phyloP scores from a whole-genome alignment of 176 grass and related monocot genomes.

The Cenchrus fungigraminus region DNA sequence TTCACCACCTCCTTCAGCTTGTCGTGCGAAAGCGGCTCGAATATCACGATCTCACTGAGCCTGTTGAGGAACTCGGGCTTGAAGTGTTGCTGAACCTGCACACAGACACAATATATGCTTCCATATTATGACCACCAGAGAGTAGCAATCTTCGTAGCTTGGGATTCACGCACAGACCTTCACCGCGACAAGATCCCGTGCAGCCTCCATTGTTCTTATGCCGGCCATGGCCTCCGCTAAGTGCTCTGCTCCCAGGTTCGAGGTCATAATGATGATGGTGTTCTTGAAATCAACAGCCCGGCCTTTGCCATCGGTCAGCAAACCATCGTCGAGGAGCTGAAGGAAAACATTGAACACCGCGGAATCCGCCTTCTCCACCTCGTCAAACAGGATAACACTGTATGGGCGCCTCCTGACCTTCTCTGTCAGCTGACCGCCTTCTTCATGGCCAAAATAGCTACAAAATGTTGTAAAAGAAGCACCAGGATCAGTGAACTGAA shows the following conservation, averaged over 20 bases:
- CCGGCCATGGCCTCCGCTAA: conserved; percentile 39
- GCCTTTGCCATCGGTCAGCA: conserved; percentile 62
- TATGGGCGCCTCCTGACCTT: conserved; percentile 49
- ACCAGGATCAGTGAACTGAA: neutral
- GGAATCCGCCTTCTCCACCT: conserved; percentile 54
- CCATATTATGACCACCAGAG: neutral
- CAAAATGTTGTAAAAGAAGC: neutral
- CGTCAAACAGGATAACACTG: conserved; percentile 57
- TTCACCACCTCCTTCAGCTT: conserved; percentile 47
- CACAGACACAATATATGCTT: neutral
- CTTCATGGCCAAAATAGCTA: conserved; percentile 25
- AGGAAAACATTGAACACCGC: conserved; percentile 52
- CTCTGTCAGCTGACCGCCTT: conserved; percentile 22
- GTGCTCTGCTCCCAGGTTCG: conserved; percentile 57
- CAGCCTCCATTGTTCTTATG: conserved; percentile 30
- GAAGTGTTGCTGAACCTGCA: conserved; percentile 53
- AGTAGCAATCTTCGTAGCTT: neutral
- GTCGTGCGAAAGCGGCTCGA: conserved; percentile 48
- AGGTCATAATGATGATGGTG: conserved; percentile 60
- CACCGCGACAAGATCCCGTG: conserved; percentile 33
- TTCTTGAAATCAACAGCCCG: conserved; percentile 58
- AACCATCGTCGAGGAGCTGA: conserved; percentile 57
- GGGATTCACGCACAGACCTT: conserved; percentile 41
- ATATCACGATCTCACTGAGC: conserved; percentile 61
- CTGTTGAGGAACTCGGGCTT: conserved; percentile 65